Evolutionary conservation across 257 asterid species (phyloP).

Genomic region (Ocimum tenuiflorum): DNA sequence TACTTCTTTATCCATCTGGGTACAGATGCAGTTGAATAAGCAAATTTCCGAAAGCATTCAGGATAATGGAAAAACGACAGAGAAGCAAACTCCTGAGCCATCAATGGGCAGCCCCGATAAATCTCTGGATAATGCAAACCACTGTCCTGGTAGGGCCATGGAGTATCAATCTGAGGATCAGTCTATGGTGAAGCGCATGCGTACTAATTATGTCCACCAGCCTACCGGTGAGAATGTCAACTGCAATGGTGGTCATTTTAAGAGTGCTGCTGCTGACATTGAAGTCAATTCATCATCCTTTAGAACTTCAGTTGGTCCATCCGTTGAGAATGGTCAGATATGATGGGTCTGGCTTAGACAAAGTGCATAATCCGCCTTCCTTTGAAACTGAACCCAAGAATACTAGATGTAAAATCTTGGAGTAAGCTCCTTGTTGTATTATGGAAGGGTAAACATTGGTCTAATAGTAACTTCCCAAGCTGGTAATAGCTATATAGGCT

Average conservation of each 20-base stretch:
- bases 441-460: conserved; percentile 13
- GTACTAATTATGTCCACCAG: conserved; percentile 7
- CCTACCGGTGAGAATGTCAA: conserved; percentile 15
- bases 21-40: conserved; percentile 53
- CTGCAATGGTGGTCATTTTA: conserved; percentile 12
- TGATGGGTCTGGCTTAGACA: conserved; percentile 17
- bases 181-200: conserved; percentile 24
- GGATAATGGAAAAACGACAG: conserved; percentile 15
- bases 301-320: conserved; percentile 15
- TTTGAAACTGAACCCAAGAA: conserved; percentile 20
- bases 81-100: conserved; percentile 25
- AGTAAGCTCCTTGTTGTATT: conserved; percentile 15
- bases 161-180: conserved; percentile 15
- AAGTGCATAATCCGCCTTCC: conserved; percentile 18
- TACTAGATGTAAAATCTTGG: conserved; percentile 11
- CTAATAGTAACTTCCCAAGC: conserved; percentile 10
- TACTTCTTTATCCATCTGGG: conserved; percentile 60
- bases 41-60: conserved; percentile 32
- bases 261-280: conserved; percentile 26
- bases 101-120: conserved; percentile 17
- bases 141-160: conserved; percentile 7
- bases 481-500: conserved; percentile 5
- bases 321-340: conserved; percentile 19
- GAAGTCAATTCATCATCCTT: conserved; percentile 33
- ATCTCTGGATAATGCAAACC: conserved; percentile 10